phyloP scores from a whole-genome alignment of 148 eudicot genomes.

The Rhododendron kiyosumense region DNA sequence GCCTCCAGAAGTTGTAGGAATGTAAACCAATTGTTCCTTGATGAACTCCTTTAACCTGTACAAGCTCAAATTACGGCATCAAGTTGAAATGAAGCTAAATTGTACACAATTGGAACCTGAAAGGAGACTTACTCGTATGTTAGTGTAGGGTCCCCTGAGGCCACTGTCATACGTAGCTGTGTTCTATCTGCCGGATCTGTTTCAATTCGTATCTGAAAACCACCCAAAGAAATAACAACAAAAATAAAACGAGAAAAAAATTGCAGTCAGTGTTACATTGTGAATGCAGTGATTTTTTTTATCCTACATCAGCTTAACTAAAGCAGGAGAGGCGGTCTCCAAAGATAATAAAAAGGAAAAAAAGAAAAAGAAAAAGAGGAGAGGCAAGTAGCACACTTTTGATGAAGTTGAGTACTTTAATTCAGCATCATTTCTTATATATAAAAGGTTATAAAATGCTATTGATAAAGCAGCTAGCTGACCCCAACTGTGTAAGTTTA shows the following conservation, averaged over 20 bases:
- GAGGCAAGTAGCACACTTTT: neutral
- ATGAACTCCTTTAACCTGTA: conserved; percentile 81
- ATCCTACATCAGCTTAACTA: neutral
- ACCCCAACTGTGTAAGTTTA: neutral
- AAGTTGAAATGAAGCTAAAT: neutral
- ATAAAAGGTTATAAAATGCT: neutral
- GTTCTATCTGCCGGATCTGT: conserved; percentile 99
- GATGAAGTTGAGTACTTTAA: neutral
- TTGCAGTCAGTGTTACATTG: neutral
- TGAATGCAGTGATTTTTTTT: neutral
- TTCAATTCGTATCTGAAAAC: conserved; percentile 81
- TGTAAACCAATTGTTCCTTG: conserved; percentile 72
- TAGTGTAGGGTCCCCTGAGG: conserved; percentile 83
- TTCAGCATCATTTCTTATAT: neutral
- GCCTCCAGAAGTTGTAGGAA: conserved; percentile 48
- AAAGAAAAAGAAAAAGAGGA: neutral
- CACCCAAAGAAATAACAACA: neutral
- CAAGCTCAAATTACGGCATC: neutral
- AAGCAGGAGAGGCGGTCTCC: neutral
- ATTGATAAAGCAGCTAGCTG: neutral
- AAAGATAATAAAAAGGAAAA: too few species aligned
- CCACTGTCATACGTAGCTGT: conserved; percentile 89
- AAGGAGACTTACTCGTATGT: conserved; percentile 71
- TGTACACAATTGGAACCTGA: neutral
- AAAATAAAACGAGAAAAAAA: neutral